phyloP scores from a whole-genome alignment of 139 green algal genomes.

The Limnomonas spitsbergensis region DNA sequence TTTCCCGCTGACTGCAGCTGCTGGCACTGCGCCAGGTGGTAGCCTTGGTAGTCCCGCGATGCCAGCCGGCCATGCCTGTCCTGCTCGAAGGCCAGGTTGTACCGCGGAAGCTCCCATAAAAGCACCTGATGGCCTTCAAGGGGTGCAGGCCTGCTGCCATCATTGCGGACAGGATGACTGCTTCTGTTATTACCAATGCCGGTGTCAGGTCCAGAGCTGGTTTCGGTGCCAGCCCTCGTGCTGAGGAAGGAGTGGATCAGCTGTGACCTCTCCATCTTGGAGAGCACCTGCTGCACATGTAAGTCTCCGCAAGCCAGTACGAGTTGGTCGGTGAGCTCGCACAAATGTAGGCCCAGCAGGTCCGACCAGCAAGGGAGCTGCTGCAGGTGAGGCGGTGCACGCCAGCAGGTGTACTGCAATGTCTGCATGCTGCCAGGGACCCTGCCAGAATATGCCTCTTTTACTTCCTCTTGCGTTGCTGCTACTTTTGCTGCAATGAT shows the following conservation, averaged over 20 bases:
- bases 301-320: slow-evolving; percentile 18
- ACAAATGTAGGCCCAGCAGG: background rate
- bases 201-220: too few species aligned
- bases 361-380: background rate
- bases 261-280: slow-evolving; percentile 41
- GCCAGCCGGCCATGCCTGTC: background rate
- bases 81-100: slow-evolving; percentile 49
- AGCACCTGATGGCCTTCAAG: too few species aligned
- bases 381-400: background rate
- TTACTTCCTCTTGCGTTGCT: background rate
- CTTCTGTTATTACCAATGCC: too few species aligned
- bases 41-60: slow-evolving; percentile 34
- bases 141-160: too few species aligned
- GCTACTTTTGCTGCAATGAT: background rate
- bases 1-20: slow-evolving; percentile 13
- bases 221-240: background rate
- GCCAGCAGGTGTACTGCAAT: slow-evolving; percentile 4
- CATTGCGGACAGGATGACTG: too few species aligned
- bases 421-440: background rate
- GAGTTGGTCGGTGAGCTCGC: slow-evolving; percentile 27
- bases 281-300: slow-evolving; percentile 22
- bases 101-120: slow-evolving; percentile 45
- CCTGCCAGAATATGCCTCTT: too few species aligned
- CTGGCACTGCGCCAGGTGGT: slow-evolving; percentile 11
- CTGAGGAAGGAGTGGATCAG: slow-evolving; percentile 44